These are phyloP conservation scores for Ophiostoma himal-ulmi DNA, from an alignment of 2,329 filamentous ascomycete genomes.

Conservation along the genomic window DNA sequence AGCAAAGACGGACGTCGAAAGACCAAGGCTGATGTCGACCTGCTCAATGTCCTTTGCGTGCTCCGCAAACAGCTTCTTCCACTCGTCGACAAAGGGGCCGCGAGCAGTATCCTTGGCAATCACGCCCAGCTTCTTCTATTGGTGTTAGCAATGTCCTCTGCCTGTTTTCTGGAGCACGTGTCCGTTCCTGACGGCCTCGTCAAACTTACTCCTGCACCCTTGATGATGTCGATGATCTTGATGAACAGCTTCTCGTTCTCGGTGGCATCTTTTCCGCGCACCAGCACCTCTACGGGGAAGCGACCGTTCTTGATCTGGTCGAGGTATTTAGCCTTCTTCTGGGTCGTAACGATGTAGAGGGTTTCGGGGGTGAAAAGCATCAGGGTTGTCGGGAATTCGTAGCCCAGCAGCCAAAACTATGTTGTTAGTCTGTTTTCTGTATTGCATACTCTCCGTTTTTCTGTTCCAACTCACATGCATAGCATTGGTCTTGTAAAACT, in stretches of 20 bases:
- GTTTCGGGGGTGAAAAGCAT: constrained; percentile 86
- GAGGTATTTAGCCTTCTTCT: constrained; percentile 96
- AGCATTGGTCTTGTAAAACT: constrained; percentile 93
- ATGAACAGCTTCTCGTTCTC: constrained; percentile 88
- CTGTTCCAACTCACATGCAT: constrained; percentile 62
- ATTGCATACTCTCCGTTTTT: not conserved
- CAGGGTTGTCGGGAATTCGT: constrained; percentile 94
- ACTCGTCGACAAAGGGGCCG: constrained; percentile 91
- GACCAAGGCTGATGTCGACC: constrained; percentile 74
- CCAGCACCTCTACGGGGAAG: constrained; percentile 83
- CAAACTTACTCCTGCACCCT: constrained; percentile 68
- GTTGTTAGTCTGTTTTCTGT: constrained; percentile 5
- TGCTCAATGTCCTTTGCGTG: constrained; percentile 82
- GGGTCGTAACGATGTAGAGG: constrained; percentile 88
- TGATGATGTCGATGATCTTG: constrained; percentile 79
- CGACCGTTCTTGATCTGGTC: constrained; percentile 89
- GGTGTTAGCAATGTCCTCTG: not conserved
- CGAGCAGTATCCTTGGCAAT: constrained; percentile 76
- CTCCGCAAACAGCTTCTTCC: constrained; percentile 76
- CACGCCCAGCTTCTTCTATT: constrained; percentile 80
- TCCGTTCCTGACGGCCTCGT: not conserved
- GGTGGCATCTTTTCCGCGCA: constrained; percentile 84
- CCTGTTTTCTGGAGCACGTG: not conserved
- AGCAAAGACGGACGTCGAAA: constrained; percentile 78
- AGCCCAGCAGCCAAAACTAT: constrained; percentile 96